phyloP scores from a whole-genome alignment of 805 yeast species.

The Myxozyma udenii region DNA sequence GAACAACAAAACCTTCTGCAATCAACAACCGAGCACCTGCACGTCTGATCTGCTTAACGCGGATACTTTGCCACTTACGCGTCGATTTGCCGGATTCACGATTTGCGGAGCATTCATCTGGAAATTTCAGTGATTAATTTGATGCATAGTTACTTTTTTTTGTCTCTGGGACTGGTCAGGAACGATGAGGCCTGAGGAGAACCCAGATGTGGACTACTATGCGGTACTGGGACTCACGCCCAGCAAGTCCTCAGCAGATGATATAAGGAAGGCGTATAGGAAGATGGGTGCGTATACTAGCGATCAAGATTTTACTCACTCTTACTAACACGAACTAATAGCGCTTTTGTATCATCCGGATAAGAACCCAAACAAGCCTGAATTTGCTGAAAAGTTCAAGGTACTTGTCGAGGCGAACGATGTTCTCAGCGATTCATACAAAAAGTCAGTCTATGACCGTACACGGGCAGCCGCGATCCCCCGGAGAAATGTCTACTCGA shows the following conservation, averaged over 20 bases:
- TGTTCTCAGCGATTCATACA: conserved; percentile 34
- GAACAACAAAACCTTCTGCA: too few relatives aligned
- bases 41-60: too few relatives aligned
- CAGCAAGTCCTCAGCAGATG: conserved; percentile 29
- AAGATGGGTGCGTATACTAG: conserved; percentile 37
- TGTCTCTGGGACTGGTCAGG: too few relatives aligned
- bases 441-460: conserved; percentile 37
- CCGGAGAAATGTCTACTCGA: neutral
- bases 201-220: conserved; percentile 33
- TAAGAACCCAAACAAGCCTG: conserved; percentile 34
- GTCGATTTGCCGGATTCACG: too few relatives aligned
- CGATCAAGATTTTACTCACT: neutral
- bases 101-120: too few relatives aligned
- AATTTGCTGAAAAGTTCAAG: conserved; percentile 38
- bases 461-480: conserved; percentile 7
- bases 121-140: too few relatives aligned
- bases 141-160: too few relatives aligned
- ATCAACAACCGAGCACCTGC: too few relatives aligned
- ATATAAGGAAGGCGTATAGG: conserved; percentile 43
- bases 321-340: conserved; percentile 5
- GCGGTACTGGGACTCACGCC: conserved; percentile 35
- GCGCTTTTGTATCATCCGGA: conserved; percentile 50
- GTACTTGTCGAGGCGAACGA: conserved; percentile 39
- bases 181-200: conserved; percentile 20
- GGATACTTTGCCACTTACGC: too few relatives aligned